phyloP scores from a whole-genome alignment of 2,329 filamentous ascomycete genomes.

The Fusarium dimerum region DNA sequence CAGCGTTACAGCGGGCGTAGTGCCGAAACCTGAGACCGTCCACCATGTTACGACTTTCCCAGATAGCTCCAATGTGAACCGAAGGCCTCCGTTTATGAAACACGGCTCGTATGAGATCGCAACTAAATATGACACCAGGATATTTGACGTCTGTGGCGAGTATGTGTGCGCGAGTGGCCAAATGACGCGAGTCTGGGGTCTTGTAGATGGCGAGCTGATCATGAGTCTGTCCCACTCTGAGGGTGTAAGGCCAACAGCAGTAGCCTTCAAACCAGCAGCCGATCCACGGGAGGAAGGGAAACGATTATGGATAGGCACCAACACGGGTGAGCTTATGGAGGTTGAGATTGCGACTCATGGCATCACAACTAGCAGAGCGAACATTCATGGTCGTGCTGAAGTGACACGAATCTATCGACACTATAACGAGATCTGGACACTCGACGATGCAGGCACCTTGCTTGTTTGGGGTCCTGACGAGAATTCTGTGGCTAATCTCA shows the following conservation, averaged over 20 bases:
- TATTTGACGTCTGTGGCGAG: constrained; percentile 86
- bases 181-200: constrained; percentile 84
- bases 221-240: constrained; percentile 84
- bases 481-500: constrained; percentile 71
- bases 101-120: constrained; percentile 73
- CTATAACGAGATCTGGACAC: constrained; percentile 87
- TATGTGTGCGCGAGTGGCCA: constrained; percentile 85
- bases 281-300: constrained; percentile 79
- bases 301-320: constrained; percentile 87
- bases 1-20: constrained; percentile 16
- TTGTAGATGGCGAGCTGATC: constrained; percentile 77
- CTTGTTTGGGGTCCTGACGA: constrained; percentile 82
- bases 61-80: constrained; percentile 80
- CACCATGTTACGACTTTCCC: constrained; percentile 69
- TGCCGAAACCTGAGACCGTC: constrained; percentile 43
- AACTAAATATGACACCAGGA: constrained; percentile 82
- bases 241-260: constrained; percentile 75
- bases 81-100: constrained; percentile 75
- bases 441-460: constrained; percentile 86
- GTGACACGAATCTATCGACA: constrained; percentile 85
- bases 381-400: constrained; percentile 75
- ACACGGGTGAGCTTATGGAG: constrained; percentile 84
- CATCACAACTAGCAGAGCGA: constrained; percentile 67
- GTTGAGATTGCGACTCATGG: constrained; percentile 76
- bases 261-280: constrained; percentile 81